A percentile compares a stretch with the other conserved stretches of the same genome.
These are phyloP conservation scores for Mycena chlorophos DNA, from an alignment of 768 basidiomycete species.

Conservation along the genomic window DNA sequence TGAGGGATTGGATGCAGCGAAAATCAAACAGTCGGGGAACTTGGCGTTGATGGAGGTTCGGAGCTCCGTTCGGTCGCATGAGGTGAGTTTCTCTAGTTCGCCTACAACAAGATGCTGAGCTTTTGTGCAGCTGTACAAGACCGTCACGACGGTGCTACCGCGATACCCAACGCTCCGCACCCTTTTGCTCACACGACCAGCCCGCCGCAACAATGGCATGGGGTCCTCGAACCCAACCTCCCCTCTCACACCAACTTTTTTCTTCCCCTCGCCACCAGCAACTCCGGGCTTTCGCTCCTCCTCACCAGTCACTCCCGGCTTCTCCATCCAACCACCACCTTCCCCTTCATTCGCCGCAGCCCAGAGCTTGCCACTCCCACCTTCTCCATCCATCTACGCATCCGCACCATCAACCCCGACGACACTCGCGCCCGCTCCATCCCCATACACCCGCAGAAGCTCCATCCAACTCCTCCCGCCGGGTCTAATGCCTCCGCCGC, in stretches of 20 bases:
- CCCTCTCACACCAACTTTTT: constrained; percentile 6
- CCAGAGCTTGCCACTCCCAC: neutral
- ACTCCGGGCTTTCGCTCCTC: constrained; percentile 7
- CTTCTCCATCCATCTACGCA: neutral
- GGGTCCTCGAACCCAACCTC: constrained; percentile 5
- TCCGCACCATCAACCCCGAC: constrained; percentile 1
- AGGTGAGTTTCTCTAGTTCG: constrained; percentile 4
- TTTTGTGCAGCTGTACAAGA: constrained; percentile 15
- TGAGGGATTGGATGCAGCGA: constrained; percentile 1
- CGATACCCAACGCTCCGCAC: constrained; percentile 17
- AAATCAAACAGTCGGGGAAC: neutral
- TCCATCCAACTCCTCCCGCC: constrained; percentile 1
- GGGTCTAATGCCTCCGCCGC: neutral
- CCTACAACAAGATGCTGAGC: neutral
- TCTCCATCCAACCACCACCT: constrained; percentile 5
- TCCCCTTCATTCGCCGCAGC: constrained; percentile 2
- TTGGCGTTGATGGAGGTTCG: constrained; percentile 19
- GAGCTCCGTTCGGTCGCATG: constrained; percentile 11
- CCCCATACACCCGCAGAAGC: neutral
- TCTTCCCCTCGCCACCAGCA: constrained; percentile 9
- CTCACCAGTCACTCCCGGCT: neutral
- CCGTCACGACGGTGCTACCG: constrained; percentile 14
- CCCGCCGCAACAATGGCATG: neutral
- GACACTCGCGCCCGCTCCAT: neutral
- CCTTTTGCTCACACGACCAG: constrained; percentile 15